These are phyloP conservation scores for Globisporangium alternatum DNA, from an alignment of 352 stramenopile genomes.

Conservation along the genomic window DNA sequence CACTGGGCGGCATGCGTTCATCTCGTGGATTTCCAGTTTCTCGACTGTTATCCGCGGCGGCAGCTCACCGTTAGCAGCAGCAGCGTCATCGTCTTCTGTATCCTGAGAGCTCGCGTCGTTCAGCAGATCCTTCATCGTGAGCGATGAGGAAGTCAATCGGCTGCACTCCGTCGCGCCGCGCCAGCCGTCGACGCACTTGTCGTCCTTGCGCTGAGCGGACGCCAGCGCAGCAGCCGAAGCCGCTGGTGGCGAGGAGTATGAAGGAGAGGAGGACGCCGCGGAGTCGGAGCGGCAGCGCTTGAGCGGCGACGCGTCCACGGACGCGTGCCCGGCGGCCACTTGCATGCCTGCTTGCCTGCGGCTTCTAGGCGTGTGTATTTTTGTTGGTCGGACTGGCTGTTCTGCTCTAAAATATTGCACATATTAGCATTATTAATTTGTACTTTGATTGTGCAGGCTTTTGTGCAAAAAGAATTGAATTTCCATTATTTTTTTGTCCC, in stretches of 20 bases:
- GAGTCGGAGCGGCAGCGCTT: conserved; percentile 37
- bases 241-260: conserved; percentile 15
- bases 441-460: no score
- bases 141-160: not conserved
- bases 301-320: conserved; percentile 17
- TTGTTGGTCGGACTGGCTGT: conserved; percentile 1
- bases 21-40: conserved; percentile 13
- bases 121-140: conserved; percentile 18
- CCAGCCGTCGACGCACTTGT: conserved; percentile 5
- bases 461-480: no score
- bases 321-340: not conserved
- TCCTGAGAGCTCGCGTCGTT: conserved; percentile 9
- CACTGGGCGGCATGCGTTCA: not conserved
- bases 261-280: conserved; percentile 13
- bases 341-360: not conserved
- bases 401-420: not conserved
- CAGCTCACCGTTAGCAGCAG: not conserved
- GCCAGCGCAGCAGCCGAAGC: conserved; percentile 18
- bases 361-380: not conserved
- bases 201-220: conserved; percentile 3
- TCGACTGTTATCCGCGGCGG: conserved; percentile 11
- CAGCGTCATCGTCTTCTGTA: not conserved
- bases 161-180: conserved; percentile 10
- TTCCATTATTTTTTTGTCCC: no score
- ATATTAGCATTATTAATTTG: no score